Evolutionary conservation across 2,329 filamentous ascomycete genomes (phyloP).

Genomic region (Talaromyces funiculosus): DNA sequence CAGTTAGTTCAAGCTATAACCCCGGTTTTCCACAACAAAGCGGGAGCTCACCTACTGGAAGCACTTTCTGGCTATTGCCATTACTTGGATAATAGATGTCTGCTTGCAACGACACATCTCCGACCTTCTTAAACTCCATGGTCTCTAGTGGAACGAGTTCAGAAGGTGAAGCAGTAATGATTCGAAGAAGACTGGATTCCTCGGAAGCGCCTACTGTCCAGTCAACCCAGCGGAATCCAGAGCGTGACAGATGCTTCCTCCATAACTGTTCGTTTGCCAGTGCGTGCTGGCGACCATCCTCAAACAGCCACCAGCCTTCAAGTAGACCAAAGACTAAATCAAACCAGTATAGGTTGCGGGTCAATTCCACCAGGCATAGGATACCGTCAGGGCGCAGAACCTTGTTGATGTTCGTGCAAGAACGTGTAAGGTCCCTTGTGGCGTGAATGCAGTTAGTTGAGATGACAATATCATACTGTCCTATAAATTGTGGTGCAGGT

Average conservation of each 20-base stretch:
- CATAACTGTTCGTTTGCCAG: slow-evolving; percentile 15
- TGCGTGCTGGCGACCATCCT: slow-evolving; percentile 26
- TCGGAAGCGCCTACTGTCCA: not conserved
- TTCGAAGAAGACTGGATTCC: not conserved
- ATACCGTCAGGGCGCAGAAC: not conserved
- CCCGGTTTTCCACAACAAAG: too few relatives aligned
- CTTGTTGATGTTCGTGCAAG: not conserved
- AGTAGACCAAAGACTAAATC: slow-evolving; percentile 35
- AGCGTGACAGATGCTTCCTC: slow-evolving; percentile 8
- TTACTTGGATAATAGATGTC: slow-evolving; percentile 8
- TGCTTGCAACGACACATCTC: too few relatives aligned
- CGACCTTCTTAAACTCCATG: too few relatives aligned
- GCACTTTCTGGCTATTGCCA: too few relatives aligned
- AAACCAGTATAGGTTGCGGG: slow-evolving; percentile 23
- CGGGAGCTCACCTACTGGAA: too few relatives aligned
- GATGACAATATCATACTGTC: not conserved
- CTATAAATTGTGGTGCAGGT: not conserved
- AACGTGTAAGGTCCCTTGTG: not conserved
- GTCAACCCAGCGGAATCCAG: not conserved
- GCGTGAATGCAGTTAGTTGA: not conserved
- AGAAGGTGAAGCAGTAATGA: not conserved
- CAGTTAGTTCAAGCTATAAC: too few relatives aligned
- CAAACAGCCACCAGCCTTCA: slow-evolving; percentile 38
- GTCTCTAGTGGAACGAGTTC: too few relatives aligned
- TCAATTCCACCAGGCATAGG: slow-evolving; percentile 25